A percentile compares a stretch with the other conserved stretches of the same genome.
Conservation (phyloP, 2,329 filamentous ascomycete genomes). For the Aspergillus fructus region DNA sequence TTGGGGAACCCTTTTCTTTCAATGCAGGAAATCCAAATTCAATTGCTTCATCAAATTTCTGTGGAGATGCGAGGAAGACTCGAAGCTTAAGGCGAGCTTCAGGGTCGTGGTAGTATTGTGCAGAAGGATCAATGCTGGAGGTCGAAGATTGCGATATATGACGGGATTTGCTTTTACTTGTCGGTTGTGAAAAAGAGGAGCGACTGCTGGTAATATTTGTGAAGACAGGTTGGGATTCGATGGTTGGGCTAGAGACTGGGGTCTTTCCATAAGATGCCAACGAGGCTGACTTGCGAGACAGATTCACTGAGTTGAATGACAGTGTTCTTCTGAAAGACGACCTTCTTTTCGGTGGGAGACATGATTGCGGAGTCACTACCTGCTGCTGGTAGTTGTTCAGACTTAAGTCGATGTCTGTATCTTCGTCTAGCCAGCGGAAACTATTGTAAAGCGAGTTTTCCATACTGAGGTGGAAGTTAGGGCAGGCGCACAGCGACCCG, state of each 20-base stretch:
- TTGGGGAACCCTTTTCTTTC: conserved; percentile 33
- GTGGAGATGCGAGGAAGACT: conserved; percentile 80
- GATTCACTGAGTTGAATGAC: conserved; percentile 67
- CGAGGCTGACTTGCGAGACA: conserved; percentile 47
- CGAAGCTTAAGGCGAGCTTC: conserved; percentile 83
- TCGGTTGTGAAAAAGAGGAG: conserved; percentile 41
- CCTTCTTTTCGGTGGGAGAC: conserved; percentile 33
- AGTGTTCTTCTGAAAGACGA: conserved; percentile 69
- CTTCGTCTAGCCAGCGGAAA: conserved; percentile 73
- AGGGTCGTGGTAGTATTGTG: conserved; percentile 85
- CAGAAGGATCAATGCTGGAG: conserved; percentile 65
- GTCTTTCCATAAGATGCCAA: conserved; percentile 43
- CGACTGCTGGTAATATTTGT: conserved; percentile 25
- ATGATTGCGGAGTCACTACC: conserved; percentile 50
- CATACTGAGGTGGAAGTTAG: conserved; percentile 35
- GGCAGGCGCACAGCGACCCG: conserved; percentile 19
- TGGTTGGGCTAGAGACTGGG: conserved; percentile 45
- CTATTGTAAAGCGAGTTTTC: conserved; percentile 63
- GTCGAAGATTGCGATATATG: conserved; percentile 52
- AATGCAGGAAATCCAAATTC: conserved; percentile 81
- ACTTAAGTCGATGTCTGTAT: conserved; percentile 68
- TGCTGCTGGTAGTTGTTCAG: conserved; percentile 71
- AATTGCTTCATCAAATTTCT: conserved; percentile 93
- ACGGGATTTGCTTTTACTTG: conserved; percentile 53
- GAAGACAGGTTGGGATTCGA: conserved; percentile 29